phyloP scores from a whole-genome alignment of 768 basidiomycete genomes.

The Rubroboletus satanas region DNA sequence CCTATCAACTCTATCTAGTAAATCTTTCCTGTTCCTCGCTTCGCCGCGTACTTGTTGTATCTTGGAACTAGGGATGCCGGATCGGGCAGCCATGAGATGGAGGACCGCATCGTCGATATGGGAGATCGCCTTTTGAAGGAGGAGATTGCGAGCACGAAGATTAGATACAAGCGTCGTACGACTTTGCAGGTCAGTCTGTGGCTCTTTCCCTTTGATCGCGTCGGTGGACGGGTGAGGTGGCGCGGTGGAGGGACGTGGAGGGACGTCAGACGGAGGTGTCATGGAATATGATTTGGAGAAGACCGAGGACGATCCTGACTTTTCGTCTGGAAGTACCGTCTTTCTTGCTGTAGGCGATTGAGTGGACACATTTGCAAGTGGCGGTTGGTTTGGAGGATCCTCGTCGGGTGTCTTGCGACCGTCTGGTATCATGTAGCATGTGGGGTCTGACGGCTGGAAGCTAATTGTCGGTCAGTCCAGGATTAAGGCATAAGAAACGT shows the following conservation, averaged over 20 bases:
- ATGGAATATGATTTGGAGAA: slow-evolving; percentile 8
- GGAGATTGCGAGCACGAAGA: slow-evolving; percentile 30
- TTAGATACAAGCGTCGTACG: slow-evolving; percentile 24
- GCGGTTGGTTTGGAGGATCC: slow-evolving; percentile 10
- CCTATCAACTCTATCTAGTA: slow-evolving; percentile 28
- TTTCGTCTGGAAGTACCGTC: slow-evolving; percentile 2
- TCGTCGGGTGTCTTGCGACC: slow-evolving; percentile 6
- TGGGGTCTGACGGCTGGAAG: slow-evolving; percentile 4
- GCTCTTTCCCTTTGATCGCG: slow-evolving; percentile 8
- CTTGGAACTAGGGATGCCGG: slow-evolving; percentile 29
- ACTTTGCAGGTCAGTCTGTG: slow-evolving; percentile 10
- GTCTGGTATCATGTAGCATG: slow-evolving; percentile 32
- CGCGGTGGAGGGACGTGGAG: slow-evolving; percentile 27
- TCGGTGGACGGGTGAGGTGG: slow-evolving; percentile 23
- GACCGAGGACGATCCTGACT: slow-evolving; percentile 2
- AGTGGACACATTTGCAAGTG: slow-evolving; percentile 17
- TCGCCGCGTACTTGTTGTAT: slow-evolving; percentile 30
- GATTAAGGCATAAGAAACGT: neutral
- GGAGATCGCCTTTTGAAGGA: slow-evolving; percentile 31
- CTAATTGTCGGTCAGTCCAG: neutral
- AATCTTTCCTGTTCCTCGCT: slow-evolving; percentile 31
- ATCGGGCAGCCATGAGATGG: slow-evolving; percentile 30
- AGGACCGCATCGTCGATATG: slow-evolving; percentile 32
- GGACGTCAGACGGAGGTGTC: slow-evolving; percentile 12
- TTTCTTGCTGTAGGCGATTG: slow-evolving; percentile 12